phyloP scores from a whole-genome alignment of 148 eudicot genomes.

The Gaultheria prostrata region DNA sequence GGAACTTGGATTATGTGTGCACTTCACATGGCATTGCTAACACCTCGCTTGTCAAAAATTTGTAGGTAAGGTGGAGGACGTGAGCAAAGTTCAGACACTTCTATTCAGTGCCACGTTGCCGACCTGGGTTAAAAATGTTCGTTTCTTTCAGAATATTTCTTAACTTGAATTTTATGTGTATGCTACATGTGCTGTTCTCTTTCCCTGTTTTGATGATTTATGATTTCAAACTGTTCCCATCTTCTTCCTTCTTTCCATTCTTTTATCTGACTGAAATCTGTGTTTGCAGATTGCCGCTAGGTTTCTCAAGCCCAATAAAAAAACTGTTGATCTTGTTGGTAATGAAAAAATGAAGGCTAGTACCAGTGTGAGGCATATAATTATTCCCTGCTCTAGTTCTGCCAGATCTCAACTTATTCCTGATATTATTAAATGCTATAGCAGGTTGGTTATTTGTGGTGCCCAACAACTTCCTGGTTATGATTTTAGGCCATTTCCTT shows the following conservation, averaged over 20 bases:
- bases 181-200: neutral
- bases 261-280: constrained; percentile 2
- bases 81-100: constrained; percentile 88
- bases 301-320: constrained; percentile 74
- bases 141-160: constrained; percentile 7
- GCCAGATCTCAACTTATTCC: constrained; percentile 89
- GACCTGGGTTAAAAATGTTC: constrained; percentile 77
- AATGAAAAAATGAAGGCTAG: constrained; percentile 98
- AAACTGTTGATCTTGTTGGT: constrained; percentile 90
- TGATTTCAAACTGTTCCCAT: neutral
- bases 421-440: constrained; percentile 83
- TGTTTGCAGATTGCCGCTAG: constrained; percentile 48
- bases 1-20: neutral
- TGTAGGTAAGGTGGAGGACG: constrained; percentile 86
- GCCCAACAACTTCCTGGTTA: neutral
- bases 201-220: neutral
- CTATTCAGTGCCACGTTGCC: constrained; percentile 97
- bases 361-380: constrained; percentile 80
- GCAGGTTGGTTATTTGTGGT: constrained; percentile 51
- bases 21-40: neutral
- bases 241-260: neutral
- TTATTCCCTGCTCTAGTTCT: constrained; percentile 71
- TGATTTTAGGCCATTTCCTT: neutral
- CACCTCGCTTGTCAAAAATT: neutral
- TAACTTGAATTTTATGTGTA: neutral